Conservation (phyloP, 805 yeast species). For the Ogataea corticis region DNA sequence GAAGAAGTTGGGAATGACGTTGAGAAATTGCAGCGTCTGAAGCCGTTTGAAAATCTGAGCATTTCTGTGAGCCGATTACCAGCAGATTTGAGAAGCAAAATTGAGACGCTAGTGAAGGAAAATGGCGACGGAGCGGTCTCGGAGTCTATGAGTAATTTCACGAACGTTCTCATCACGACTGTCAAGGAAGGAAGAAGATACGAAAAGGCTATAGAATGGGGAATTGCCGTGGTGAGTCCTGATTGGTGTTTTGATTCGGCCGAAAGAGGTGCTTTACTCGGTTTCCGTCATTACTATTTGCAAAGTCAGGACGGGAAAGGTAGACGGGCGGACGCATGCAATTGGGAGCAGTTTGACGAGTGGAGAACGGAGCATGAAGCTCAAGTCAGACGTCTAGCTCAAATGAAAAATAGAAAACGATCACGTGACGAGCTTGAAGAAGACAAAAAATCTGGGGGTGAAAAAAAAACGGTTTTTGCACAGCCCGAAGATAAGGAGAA, state of each 20-base stretch:
- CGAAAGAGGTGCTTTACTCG: slow-evolving; percentile 44
- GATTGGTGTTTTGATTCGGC: slow-evolving; percentile 50
- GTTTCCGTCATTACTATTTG: slow-evolving; percentile 40
- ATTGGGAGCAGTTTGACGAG: slow-evolving; percentile 35
- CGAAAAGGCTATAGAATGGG: slow-evolving; percentile 53
- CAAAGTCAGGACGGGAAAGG: slow-evolving; percentile 21
- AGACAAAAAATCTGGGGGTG: not conserved
- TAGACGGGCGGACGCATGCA: slow-evolving; percentile 36
- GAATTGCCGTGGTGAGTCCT: slow-evolving; percentile 54
- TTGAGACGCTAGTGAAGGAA: slow-evolving; percentile 35
- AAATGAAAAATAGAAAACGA: slow-evolving; percentile 10
- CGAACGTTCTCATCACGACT: slow-evolving; percentile 49
- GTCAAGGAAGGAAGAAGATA: slow-evolving; percentile 54
- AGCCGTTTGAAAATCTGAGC: slow-evolving; percentile 44
- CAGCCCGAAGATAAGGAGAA: slow-evolving; percentile 19
- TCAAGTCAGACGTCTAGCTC: slow-evolving; percentile 12
- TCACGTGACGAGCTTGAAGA: not conserved
- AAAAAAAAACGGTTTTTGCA: not conserved
- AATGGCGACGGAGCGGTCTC: slow-evolving; percentile 51
- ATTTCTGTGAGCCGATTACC: slow-evolving; percentile 40
- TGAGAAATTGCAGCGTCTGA: slow-evolving; percentile 25
- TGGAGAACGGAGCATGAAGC: slow-evolving; percentile 17
- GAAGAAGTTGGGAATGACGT: slow-evolving; percentile 24
- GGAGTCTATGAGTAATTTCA: slow-evolving; percentile 47
- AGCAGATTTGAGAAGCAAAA: slow-evolving; percentile 20